Evolutionary conservation across 2,329 filamentous ascomycete genomes (phyloP), one percentile per base, ranked within the genome.

Genomic region (Chaetomium globosum): DNA sequence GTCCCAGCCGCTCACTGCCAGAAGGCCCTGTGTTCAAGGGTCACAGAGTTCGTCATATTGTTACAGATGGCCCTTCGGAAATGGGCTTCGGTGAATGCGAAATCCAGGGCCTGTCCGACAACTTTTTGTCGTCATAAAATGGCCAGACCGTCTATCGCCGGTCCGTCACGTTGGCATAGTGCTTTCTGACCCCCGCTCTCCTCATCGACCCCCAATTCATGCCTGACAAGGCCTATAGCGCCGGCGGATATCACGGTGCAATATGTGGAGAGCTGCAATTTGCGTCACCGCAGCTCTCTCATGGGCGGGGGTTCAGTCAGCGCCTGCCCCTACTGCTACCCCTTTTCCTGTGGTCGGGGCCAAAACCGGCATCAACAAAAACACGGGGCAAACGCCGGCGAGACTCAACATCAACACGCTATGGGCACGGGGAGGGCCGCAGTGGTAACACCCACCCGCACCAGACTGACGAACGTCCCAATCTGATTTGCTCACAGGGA

Each of bases 401-500:
- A 79, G 83, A 60, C 74, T 75, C 65, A 81, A 82, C 66, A 81
- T 86, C 67, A 81, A 83, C 68, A 75, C 78, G 5, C 71, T 86
- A 9, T 76, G 79, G 55, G 66, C 73, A 21, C 70, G 75, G 52
- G 76, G 75, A 39, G 81, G 81, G 1, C 75, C 80, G 8, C 74
- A 79, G 68, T 83, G 82, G 81, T 83, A 73, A 70, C 48, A 21
- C 39, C 51, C 64, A 54, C 52, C 63, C 21, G 52, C 63, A 59
- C n/a, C 59, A 51, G 21, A 5, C 1, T 30, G 7, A 23, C 30
- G 19, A 39, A 59, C 30, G 28, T 23, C 19, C 4, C 10, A 9
- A 58, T 67, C 66, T 68, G 58, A 66, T 67, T 63, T 51, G 49
- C 56, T 33, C 59, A 21, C 43, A 78, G 82, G 82, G 80, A 85